phyloP scores from a whole-genome alignment of 805 yeast species.

The Lipomyces kockii region DNA sequence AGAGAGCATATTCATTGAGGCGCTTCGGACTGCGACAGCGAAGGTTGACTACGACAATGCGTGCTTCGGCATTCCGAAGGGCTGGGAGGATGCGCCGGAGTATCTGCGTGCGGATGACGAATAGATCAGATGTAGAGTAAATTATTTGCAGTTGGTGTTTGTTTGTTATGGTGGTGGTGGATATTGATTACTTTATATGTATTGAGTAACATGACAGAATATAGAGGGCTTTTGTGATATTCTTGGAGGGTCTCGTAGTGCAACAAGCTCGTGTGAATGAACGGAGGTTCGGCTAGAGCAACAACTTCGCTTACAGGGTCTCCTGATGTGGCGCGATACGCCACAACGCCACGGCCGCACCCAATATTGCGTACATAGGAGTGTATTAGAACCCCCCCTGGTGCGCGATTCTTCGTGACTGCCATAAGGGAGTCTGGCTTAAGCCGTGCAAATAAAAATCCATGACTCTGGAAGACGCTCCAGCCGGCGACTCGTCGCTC shows the following conservation, averaged over 20 bases:
- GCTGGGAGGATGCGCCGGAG: constrained; percentile 36
- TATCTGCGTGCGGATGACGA: constrained; percentile 23
- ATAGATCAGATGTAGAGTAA: constrained; percentile 2
- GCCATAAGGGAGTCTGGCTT: neutral
- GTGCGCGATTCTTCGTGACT: neutral
- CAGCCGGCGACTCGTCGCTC: neutral
- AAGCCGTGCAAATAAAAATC: neutral
- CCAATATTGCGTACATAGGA: neutral
- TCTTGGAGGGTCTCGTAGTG: neutral
- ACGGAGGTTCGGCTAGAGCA: neutral
- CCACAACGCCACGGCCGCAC: neutral
- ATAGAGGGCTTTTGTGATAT: neutral
- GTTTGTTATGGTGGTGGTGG: neutral
- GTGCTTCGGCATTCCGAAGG: constrained; percentile 41
- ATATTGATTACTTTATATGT: neutral
- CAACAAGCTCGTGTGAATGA: no score
- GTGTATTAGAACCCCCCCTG: neutral
- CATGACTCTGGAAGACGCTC: neutral
- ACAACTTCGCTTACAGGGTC: no score
- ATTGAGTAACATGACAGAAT: neutral
- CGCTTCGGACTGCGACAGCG: constrained; percentile 40
- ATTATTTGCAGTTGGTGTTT: neutral
- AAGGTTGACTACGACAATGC: constrained; percentile 41
- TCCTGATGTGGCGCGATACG: no score
- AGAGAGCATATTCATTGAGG: constrained; percentile 40